phyloP scores from a whole-genome alignment of 352 stramenopile species.

The Phytophthora hibernalis region DNA sequence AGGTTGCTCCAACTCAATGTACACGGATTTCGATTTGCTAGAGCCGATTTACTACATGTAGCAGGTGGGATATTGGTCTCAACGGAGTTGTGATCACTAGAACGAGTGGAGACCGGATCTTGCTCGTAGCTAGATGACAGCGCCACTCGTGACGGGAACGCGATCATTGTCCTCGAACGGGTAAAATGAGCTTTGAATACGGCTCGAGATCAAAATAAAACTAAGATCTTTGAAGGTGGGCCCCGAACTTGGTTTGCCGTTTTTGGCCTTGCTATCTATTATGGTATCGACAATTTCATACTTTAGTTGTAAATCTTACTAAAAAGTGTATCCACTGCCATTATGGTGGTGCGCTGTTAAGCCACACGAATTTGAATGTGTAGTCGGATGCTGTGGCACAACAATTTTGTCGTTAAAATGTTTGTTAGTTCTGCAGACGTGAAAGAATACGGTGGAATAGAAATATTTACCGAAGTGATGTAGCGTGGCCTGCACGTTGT shows the following conservation, averaged over 20 bases:
- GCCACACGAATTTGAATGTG: constrained; percentile 43
- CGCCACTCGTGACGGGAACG: background rate
- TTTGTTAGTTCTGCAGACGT: background rate
- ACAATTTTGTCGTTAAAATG: background rate
- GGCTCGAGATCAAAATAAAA: background rate
- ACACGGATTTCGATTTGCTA: constrained; percentile 18
- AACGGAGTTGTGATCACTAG: constrained; percentile 10
- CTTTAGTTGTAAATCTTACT: too few species aligned
- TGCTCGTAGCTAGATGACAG: constrained; percentile 6
- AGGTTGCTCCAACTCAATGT: constrained; percentile 29
- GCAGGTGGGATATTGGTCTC: background rate
- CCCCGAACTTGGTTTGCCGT: background rate
- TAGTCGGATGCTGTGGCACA: constrained; percentile 33
- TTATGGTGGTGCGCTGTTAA: constrained; percentile 21
- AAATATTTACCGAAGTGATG: constrained; percentile 38
- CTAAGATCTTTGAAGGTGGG: background rate
- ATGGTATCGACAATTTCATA: too few species aligned
- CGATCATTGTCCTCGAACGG: background rate
- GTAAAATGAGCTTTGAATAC: background rate
- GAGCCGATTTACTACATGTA: background rate
- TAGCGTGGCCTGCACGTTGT: constrained; percentile 37
- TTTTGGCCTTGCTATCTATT: constrained; percentile 15
- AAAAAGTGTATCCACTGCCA: too few species aligned
- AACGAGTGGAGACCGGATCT: constrained; percentile 14
- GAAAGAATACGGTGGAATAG: background rate